phyloP scores from a whole-genome alignment of 1,139 yeast species.

The Suhomyces bolitotheri region DNA sequence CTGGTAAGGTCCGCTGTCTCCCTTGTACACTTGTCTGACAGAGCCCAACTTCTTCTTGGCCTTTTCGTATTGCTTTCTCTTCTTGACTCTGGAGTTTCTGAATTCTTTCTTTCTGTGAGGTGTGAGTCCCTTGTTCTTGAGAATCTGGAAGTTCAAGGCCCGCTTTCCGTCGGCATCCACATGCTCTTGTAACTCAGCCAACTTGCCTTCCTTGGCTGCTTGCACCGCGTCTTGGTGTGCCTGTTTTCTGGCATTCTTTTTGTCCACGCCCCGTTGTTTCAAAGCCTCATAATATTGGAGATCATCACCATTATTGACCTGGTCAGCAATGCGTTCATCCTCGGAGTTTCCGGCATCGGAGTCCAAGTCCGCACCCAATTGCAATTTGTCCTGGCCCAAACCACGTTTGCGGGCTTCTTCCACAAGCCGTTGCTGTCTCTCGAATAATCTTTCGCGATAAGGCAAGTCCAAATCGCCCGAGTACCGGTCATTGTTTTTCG shows the following conservation, averaged over 20 bases:
- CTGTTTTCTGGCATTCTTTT: slow-evolving; percentile 54
- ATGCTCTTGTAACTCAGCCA: slow-evolving; percentile 67
- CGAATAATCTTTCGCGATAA: slow-evolving; percentile 85
- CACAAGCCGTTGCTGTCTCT: slow-evolving; percentile 79
- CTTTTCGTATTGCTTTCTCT: slow-evolving; percentile 93
- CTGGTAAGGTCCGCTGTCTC: slow-evolving; percentile 77
- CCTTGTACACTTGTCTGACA: slow-evolving; percentile 82
- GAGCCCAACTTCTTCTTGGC: slow-evolving; percentile 94
- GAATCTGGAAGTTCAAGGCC: slow-evolving; percentile 89
- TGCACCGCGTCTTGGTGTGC: slow-evolving; percentile 72
- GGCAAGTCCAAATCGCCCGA: slow-evolving; percentile 92
- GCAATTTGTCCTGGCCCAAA: slow-evolving; percentile 45
- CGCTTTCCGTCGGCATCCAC: slow-evolving; percentile 84
- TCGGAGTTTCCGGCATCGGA: slow-evolving; percentile 46
- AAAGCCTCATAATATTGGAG: slow-evolving; percentile 54
- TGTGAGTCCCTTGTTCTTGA: slow-evolving; percentile 93
- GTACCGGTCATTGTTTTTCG: slow-evolving; percentile 55
- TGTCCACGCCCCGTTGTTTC: slow-evolving; percentile 46
- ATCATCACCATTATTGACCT: slow-evolving; percentile 40
- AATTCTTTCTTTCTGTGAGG: slow-evolving; percentile 90
- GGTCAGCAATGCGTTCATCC: slow-evolving; percentile 45
- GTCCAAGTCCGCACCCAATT: slow-evolving; percentile 56
- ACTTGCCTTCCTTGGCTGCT: slow-evolving; percentile 85
- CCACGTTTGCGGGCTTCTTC: slow-evolving; percentile 93
- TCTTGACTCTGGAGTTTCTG: slow-evolving; percentile 95